phyloP scores from a whole-genome alignment of 2,329 filamentous ascomycete species.

The Fonsecaea monophora region DNA sequence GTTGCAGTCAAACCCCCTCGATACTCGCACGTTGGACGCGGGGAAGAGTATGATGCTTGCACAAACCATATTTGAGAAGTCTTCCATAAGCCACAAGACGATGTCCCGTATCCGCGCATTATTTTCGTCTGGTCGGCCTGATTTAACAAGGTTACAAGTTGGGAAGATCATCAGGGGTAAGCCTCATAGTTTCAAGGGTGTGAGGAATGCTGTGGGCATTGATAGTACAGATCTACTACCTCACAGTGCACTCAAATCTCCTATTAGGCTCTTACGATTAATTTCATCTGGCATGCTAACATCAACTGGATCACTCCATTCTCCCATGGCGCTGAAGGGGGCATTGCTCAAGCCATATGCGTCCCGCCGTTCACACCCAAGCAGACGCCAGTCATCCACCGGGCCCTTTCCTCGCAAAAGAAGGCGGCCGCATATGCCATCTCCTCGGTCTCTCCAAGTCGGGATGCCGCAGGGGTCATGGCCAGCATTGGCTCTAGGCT shows the following conservation, averaged over 20 bases:
- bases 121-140: not conserved
- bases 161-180: not conserved
- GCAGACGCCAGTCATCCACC: slow-evolving; percentile 25
- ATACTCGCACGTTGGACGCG: not conserved
- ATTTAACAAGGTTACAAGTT: not conserved
- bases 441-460: slow-evolving; percentile 58
- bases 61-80: not conserved
- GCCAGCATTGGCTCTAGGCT: slow-evolving; percentile 21
- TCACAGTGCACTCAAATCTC: no score
- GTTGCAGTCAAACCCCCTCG: not conserved
- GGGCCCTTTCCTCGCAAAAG: slow-evolving; percentile 42
- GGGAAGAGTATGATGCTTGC: not conserved
- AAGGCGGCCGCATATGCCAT: slow-evolving; percentile 57
- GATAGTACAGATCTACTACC: no score
- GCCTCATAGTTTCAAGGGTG: not conserved
- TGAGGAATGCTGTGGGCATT: not conserved
- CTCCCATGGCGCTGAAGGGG: no score
- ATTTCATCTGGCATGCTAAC: no score
- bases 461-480: slow-evolving; percentile 18
- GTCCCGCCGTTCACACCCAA: slow-evolving; percentile 25
- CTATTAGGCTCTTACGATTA: no score
- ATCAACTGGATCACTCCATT: no score
- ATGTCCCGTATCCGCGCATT: not conserved
- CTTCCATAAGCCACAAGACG: not conserved
- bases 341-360: slow-evolving; percentile 13